Base-by-base conservation (phyloP, 2,329 filamentous ascomycete species). In the Microthyrium microscopicum region DNA sequence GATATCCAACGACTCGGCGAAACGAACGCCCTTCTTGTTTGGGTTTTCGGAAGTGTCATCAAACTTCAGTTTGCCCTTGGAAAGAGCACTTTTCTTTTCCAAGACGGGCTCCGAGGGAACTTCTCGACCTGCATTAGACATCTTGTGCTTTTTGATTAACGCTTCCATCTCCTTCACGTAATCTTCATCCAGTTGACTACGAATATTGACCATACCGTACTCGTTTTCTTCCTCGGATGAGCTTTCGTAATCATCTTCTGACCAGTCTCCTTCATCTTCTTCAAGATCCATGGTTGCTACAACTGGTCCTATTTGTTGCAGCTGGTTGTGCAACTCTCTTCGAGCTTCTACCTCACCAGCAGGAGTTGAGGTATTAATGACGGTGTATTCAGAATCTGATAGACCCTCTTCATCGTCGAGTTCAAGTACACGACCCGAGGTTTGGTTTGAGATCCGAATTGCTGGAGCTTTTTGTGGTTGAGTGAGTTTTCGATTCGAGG, bases 231-330 rank as follows among this genome's bases (percentile, higher is more conserved):
- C 53, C 26, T 57, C 54, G 20, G 60, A 54, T 13, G 53, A 50
- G 18, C 58, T 54, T 13, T 64, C 61, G 24, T 55, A 56, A 6
- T 68, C 62, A n/a, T 72, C 64, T n/a, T 63, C 61, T 17, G 64
- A 69, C 11, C 55, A 50, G 32, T 52, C 52, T 9, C 51, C 53
- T 19, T 50, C 60, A 13, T 62, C 62, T 39, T 85, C 76, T 40
- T 92, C 82, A 2, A 95, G 55, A 37, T 91, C 72, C 29, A 98
- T 68, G 55, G 95, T 84, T 12, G 89, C 89, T 12, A 98, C 89
- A 3, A 98, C 80, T 24, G 82, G 73, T 4, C 84, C 83, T 37
- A 98, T 76, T 52, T 95, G 87, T 28, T 77, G 76, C 54, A 93
- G 61, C 40, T n/a, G n/a, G n/a, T n/a, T n/a, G n/a, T n/a, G n/a